phyloP scores from a whole-genome alignment of 106 monocot species.

The Apostasia shenzhenica region DNA sequence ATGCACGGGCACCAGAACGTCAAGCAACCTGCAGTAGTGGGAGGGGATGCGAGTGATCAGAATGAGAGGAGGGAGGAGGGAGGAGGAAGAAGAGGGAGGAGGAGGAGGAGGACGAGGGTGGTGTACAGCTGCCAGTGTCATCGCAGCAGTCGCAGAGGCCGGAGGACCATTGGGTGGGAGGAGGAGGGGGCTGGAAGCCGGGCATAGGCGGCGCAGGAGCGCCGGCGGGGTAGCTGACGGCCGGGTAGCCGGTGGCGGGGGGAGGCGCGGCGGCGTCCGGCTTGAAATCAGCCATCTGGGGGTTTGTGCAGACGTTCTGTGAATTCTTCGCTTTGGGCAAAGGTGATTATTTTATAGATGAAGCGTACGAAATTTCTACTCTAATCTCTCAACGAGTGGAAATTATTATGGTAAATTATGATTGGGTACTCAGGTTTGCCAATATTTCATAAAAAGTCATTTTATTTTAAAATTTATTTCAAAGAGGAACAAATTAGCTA shows the following conservation, averaged over 20 bases:
- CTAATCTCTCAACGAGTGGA: too few relatives aligned
- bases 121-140: conserved; percentile 39
- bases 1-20: conserved; percentile 47
- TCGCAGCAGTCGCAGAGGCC: conserved; percentile 40
- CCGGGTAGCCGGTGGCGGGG: background rate
- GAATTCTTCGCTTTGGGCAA: too few relatives aligned
- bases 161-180: conserved; percentile 28
- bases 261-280: background rate
- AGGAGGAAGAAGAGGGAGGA: background rate
- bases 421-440: too few relatives aligned
- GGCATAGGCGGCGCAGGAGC: background rate
- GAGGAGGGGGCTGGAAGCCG: background rate
- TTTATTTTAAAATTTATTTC: too few relatives aligned
- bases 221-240: background rate
- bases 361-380: too few relatives aligned
- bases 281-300: background rate
- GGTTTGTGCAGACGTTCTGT: too few relatives aligned
- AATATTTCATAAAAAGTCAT: too few relatives aligned
- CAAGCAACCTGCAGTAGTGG: conserved; percentile 22
- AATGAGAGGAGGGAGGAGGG: background rate
- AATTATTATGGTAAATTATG: too few relatives aligned
- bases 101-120: background rate
- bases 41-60: too few relatives aligned
- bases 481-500: too few relatives aligned
- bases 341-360: too few relatives aligned